These are phyloP conservation scores for Zygosaccharomyces pseudorouxii DNA, from an alignment of 805 yeast species.

Conservation along the genomic window DNA sequence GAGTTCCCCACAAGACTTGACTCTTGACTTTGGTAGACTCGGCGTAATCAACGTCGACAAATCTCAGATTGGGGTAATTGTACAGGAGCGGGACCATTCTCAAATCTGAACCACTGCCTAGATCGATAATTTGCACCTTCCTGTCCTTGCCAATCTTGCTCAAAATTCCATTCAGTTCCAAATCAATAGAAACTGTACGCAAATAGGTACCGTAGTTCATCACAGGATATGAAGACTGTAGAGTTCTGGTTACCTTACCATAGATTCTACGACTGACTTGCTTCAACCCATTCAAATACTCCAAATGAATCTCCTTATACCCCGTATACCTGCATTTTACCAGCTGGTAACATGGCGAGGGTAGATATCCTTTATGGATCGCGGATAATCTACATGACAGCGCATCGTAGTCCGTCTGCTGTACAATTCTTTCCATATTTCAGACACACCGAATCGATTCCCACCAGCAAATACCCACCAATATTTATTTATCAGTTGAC, in stretches of 20 bases:
- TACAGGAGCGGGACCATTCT: slow-evolving; percentile 41
- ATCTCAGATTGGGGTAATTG: slow-evolving; percentile 28
- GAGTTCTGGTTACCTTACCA: slow-evolving; percentile 19
- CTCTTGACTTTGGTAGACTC: slow-evolving; percentile 44
- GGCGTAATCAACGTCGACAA: slow-evolving; percentile 49
- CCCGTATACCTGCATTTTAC: slow-evolving; percentile 10
- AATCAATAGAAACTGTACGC: slow-evolving; percentile 51
- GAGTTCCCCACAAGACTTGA: slow-evolving; percentile 14
- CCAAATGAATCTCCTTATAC: slow-evolving; percentile 22
- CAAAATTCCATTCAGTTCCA: slow-evolving; percentile 42
- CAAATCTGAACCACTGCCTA: slow-evolving; percentile 69
- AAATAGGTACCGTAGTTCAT: slow-evolving; percentile 70
- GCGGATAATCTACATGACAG: slow-evolving; percentile 59
- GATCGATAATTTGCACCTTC: slow-evolving; percentile 51
- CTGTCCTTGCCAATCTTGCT: slow-evolving; percentile 5
- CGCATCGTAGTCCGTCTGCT: slow-evolving; percentile 63
- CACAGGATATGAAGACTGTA: slow-evolving; percentile 48
- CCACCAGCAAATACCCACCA: neutral
- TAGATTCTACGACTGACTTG: slow-evolving; percentile 18
- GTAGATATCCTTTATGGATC: slow-evolving; percentile 44
- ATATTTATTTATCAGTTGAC: neutral
- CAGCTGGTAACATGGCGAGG: slow-evolving; percentile 33
- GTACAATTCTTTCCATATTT: slow-evolving; percentile 26
- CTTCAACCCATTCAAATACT: slow-evolving; percentile 22
- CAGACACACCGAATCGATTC: neutral